phyloP scores from a whole-genome alignment of 2,329 filamentous ascomycete species.

The Aphanocladium album region DNA sequence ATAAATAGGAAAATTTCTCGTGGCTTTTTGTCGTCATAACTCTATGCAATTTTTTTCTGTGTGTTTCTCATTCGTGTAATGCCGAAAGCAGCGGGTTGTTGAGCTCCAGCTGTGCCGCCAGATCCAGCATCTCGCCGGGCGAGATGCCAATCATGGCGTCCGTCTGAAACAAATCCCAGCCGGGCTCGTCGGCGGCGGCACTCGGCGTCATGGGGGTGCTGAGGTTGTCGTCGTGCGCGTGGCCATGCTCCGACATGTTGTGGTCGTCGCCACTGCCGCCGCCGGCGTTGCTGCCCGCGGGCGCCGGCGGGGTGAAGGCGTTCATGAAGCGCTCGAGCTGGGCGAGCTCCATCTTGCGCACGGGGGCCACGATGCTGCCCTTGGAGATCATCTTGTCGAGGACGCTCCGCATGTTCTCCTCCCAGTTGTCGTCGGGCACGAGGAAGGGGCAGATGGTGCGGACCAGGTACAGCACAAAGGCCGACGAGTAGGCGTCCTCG shows the following conservation, averaged over 20 bases:
- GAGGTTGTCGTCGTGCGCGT: conserved; percentile 6
- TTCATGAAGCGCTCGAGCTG: conserved; percentile 33
- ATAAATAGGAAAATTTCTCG: background rate
- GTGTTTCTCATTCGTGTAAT: background rate
- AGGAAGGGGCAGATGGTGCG: conserved; percentile 28
- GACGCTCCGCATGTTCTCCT: conserved; percentile 30
- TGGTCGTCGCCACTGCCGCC: conserved; percentile 11
- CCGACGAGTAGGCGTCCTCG: conserved; percentile 37
- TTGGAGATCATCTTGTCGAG: conserved; percentile 33
- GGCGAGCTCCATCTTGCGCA: conserved; percentile 32
- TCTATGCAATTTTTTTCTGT: background rate
- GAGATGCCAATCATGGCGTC: conserved; percentile 28
- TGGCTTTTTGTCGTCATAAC: background rate
- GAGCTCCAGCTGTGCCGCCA: conserved; percentile 26
- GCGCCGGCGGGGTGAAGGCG: conserved; percentile 19
- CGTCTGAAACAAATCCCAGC: conserved; percentile 28
- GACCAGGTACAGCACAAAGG: conserved; percentile 34
- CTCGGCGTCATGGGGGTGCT: conserved; percentile 12
- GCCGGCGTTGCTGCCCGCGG: conserved; percentile 8
- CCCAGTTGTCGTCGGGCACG: conserved; percentile 30
- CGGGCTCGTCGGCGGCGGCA: conserved; percentile 8
- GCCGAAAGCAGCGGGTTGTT: conserved; percentile 11
- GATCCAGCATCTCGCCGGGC: conserved; percentile 25
- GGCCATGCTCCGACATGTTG: conserved; percentile 14
- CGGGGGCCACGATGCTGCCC: conserved; percentile 32